phyloP scores from a whole-genome alignment of 441 rosid genomes.

The Brassica balearica region DNA sequence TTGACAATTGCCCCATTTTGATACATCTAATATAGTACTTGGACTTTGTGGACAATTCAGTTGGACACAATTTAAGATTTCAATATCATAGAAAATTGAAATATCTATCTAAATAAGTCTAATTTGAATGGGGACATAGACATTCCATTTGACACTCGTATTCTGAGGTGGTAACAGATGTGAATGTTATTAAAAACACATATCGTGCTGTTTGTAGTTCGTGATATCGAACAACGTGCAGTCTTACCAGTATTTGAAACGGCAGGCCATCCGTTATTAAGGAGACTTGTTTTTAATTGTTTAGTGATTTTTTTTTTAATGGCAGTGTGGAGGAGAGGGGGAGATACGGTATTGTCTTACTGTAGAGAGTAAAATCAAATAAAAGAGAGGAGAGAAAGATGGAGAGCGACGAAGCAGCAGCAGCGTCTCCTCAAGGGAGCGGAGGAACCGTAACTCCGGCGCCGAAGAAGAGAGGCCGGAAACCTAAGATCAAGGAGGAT shows the following conservation, averaged over 20 bases:
- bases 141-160: background rate
- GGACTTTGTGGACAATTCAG: background rate
- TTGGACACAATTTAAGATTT: background rate
- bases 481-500: slow-evolving; percentile 83
- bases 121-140: background rate
- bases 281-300: background rate
- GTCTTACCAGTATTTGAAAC: background rate
- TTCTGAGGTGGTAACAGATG: background rate
- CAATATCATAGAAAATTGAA: background rate
- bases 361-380: background rate
- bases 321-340: background rate
- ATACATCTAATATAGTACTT: background rate
- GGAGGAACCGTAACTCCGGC: slow-evolving; percentile 40
- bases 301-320: background rate
- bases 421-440: slow-evolving; percentile 42
- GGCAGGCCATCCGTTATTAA: background rate
- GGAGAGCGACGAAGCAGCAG: slow-evolving; percentile 51
- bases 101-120: background rate
- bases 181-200: background rate
- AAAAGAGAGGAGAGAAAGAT: slow-evolving; percentile 15
- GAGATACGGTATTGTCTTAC: slow-evolving; percentile 6
- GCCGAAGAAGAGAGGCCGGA: slow-evolving; percentile 87
- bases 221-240: background rate
- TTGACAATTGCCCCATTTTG: background rate
- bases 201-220: background rate